A percentile compares a stretch with the other conserved stretches of the same genome.
These are phyloP conservation scores for Raddia guianensis DNA, from an alignment of 176 grass and related monocot genomes.

Conservation along the genomic window DNA sequence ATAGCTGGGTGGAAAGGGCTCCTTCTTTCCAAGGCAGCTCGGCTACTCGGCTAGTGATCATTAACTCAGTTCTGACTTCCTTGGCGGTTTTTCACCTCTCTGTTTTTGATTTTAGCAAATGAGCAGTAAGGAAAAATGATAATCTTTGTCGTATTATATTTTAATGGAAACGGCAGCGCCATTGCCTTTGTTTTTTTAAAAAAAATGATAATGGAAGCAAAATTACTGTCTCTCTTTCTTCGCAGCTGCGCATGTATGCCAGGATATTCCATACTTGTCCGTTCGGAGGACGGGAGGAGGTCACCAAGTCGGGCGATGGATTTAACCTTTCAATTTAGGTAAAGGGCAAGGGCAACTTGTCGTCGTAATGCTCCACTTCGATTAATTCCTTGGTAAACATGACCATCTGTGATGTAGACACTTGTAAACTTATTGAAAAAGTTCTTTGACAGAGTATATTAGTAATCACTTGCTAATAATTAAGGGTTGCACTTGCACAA, in stretches of 20 bases:
- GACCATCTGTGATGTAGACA: background rate
- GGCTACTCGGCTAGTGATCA: no score
- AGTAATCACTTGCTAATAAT: constrained; percentile 19
- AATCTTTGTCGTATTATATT: no score
- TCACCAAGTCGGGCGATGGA: background rate
- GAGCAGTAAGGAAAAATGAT: no score
- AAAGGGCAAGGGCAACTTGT: constrained; percentile 35
- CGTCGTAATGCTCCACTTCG: background rate
- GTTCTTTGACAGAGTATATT: background rate
- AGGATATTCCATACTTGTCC: constrained; percentile 26
- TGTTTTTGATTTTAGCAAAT: no score
- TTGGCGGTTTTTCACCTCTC: no score
- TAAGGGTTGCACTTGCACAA: constrained; percentile 25
- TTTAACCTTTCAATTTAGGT: constrained; percentile 38
- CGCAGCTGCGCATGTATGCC: background rate
- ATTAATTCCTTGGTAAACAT: constrained; percentile 15
- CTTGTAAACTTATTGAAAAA: background rate
- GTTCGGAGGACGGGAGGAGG: background rate
- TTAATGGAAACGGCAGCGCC: no score
- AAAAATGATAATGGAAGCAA: background rate
- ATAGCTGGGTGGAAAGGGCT: no score
- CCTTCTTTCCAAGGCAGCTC: no score
- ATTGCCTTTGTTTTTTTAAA: background rate
- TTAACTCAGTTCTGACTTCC: no score
- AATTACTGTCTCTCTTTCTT: background rate